A percentile compares a stretch with the other conserved stretches of the same genome.
These are phyloP conservation scores for Physcia stellaris DNA, from an alignment of 495 filamentous ascomycete species.

Conservation along the genomic window DNA sequence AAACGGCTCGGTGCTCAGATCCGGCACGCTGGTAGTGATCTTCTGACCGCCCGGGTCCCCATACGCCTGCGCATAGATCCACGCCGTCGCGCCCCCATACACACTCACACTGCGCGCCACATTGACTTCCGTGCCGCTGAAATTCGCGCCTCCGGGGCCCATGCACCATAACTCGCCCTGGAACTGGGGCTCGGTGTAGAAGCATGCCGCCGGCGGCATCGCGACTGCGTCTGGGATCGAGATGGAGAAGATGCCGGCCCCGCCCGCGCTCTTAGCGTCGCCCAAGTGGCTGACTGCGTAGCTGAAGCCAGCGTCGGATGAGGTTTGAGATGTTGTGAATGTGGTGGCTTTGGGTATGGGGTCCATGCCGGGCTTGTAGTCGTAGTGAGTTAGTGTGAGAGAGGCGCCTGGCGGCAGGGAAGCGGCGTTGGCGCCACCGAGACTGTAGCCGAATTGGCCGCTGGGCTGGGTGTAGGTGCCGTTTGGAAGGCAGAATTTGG, in stretches of 20 bases:
- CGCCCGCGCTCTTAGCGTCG: background rate
- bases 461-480: slow-evolving; percentile 2
- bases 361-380: background rate
- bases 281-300: background rate
- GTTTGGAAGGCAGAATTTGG: background rate
- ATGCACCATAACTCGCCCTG: slow-evolving; percentile 2
- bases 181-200: slow-evolving; percentile 1
- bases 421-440: background rate
- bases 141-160: background rate
- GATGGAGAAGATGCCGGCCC: too few relatives aligned
- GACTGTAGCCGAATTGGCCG: background rate
- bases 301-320: background rate
- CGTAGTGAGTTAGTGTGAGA: background rate
- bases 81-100: slow-evolving; percentile 2
- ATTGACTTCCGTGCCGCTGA: background rate
- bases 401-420: background rate
- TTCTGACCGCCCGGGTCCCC: background rate
- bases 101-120: background rate
- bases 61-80: slow-evolving; percentile 2
- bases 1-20: too few relatives aligned
- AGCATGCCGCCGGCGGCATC: slow-evolving; percentile 1
- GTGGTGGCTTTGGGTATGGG: background rate
- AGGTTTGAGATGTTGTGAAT: slow-evolving; percentile 1
- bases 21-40: background rate
- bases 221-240: too few relatives aligned